phyloP scores from a whole-genome alignment of 2,329 filamentous ascomycete genomes.

The Fusarium citri region DNA sequence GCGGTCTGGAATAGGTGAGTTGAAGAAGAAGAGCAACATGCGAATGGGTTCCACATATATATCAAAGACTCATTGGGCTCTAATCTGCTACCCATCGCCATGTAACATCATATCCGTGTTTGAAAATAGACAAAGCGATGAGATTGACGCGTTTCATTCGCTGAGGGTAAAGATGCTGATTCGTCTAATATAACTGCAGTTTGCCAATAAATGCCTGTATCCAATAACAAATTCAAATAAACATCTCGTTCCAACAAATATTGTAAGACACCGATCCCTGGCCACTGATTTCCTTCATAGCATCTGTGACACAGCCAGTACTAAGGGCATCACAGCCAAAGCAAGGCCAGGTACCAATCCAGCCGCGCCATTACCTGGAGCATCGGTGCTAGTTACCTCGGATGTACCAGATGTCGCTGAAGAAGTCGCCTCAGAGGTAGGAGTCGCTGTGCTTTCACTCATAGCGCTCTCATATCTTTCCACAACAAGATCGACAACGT shows the following conservation, averaged over 20 bases:
- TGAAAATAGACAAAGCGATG: no score
- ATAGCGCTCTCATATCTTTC: conserved; percentile 46
- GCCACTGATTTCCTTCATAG: background rate
- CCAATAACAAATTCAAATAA: background rate
- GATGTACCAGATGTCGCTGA: conserved; percentile 3
- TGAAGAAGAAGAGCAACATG: no score
- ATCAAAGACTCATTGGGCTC: no score
- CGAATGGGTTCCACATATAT: no score
- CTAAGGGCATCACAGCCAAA: conserved; percentile 12
- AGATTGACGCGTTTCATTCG: no score
- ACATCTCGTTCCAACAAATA: background rate
- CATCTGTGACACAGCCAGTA: conserved; percentile 8
- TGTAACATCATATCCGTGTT: no score
- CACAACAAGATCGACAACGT: conserved; percentile 53
- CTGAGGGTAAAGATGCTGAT: no score
- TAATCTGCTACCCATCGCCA: no score
- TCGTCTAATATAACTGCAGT: no score
- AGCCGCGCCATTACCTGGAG: conserved; percentile 24
- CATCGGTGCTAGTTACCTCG: conserved; percentile 5
- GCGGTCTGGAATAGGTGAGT: no score
- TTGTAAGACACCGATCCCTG: background rate
- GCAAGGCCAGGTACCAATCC: conserved; percentile 19
- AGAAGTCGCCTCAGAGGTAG: conserved; percentile 13
- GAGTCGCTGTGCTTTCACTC: conserved; percentile 5
- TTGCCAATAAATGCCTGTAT: background rate